Percentiles rank a stretch among this genome's conserved stretches.
phyloP scores from a whole-genome alignment of 2,329 filamentous ascomycete genomes.

The Aspergillus sp. region DNA sequence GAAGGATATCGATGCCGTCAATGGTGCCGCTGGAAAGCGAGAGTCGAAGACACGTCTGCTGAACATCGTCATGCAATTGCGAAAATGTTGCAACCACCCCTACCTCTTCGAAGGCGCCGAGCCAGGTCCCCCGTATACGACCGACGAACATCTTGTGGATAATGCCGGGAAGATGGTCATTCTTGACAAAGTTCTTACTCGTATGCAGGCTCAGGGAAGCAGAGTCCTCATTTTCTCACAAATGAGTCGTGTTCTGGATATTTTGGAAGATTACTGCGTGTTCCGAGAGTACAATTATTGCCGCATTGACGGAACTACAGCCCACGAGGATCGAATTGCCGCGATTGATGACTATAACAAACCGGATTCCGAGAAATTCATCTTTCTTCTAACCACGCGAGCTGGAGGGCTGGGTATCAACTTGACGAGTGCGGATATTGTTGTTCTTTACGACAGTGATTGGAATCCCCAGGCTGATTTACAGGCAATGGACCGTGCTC shows the following conservation, averaged over 20 bases:
- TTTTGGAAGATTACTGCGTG: constrained; percentile 96
- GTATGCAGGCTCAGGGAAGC: constrained; percentile 82
- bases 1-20: constrained; percentile 98
- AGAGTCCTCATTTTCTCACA: constrained; percentile 98
- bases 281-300: constrained; percentile 95
- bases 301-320: constrained; percentile 93
- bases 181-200: constrained; percentile 83
- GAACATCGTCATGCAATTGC: constrained; percentile 99
- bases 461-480: constrained; percentile 99
- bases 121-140: constrained; percentile 95
- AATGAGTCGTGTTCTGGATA: constrained; percentile 96
- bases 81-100: constrained; percentile 98
- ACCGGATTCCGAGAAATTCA: constrained; percentile 89
- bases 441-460: constrained; percentile 94
- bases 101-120: constrained; percentile 98
- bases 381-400: constrained; percentile 92
- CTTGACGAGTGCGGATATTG: constrained; percentile 89
- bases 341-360: constrained; percentile 99
- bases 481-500: constrained; percentile 97
- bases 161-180: constrained; percentile 98
- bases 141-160: constrained; percentile 89
- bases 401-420: constrained; percentile 97
- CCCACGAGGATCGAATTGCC: constrained; percentile 94
- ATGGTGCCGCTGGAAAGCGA: constrained; percentile 91
- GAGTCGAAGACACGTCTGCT: constrained; percentile 96